Percentiles rank a stretch among this genome's conserved stretches.
Conservation (phyloP, 345 rosid genomes). For the Trapa incisa region DNA sequence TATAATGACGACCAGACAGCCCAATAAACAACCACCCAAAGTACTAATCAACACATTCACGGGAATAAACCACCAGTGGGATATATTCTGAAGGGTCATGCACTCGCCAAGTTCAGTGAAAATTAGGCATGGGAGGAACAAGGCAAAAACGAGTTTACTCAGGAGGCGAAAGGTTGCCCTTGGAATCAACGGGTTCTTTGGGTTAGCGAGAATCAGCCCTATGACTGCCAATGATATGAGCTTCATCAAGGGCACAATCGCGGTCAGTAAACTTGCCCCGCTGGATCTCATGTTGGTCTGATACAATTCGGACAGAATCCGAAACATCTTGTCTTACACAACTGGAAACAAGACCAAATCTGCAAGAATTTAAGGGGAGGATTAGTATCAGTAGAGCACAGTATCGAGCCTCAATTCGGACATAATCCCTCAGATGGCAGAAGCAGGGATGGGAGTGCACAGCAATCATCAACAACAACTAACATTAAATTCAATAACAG, state of each 20-base stretch:
- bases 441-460: not conserved
- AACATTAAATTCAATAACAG: not conserved
- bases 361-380: not conserved
- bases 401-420: not conserved
- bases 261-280: conserved; percentile 34
- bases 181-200: conserved; percentile 43
- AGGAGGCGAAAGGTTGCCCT: conserved; percentile 67
- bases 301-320: conserved; percentile 11
- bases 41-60: conserved; percentile 71
- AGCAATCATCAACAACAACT: not conserved
- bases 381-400: not conserved
- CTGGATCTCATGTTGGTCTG: conserved; percentile 17
- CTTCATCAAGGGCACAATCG: conserved; percentile 63
- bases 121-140: conserved; percentile 84
- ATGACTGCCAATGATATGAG: conserved; percentile 55
- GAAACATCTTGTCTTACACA: conserved; percentile 5
- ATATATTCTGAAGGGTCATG: conserved; percentile 40
- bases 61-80: conserved; percentile 87
- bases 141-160: conserved; percentile 83
- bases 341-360: not conserved
- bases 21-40: conserved; percentile 48
- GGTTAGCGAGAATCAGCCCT: conserved; percentile 77
- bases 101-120: conserved; percentile 83
- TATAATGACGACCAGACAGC: conserved; percentile 50
- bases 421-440: not conserved